Conservation (phyloP, 345 rosid species). For the Syzygium oleosum region DNA sequence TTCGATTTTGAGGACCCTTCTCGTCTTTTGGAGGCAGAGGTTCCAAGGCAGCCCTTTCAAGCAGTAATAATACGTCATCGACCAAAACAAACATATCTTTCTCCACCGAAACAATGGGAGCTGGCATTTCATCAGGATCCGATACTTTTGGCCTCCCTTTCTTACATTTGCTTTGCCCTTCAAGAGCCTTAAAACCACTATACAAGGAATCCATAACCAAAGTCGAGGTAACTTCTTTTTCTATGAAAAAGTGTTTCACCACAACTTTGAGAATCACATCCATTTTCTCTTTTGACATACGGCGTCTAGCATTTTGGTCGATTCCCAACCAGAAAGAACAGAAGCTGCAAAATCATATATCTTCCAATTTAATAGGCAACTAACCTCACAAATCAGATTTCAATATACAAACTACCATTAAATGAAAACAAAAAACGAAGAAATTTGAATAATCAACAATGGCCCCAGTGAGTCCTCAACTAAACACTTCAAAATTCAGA, state of each 20-base stretch:
- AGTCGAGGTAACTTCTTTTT: conserved; percentile 92
- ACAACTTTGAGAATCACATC: conserved; percentile 75
- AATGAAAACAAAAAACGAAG: background rate
- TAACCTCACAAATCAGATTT: background rate
- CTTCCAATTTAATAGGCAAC: background rate
- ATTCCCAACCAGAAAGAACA: conserved; percentile 77
- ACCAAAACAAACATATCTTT: conserved; percentile 73
- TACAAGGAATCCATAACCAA: conserved; percentile 98
- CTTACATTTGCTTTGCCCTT: conserved; percentile 63
- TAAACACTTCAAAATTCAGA: background rate
- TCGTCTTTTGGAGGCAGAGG: conserved; percentile 87
- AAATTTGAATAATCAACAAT: background rate
- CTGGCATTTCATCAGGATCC: conserved; percentile 59
- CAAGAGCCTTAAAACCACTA: conserved; percentile 94
- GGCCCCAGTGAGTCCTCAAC: background rate
- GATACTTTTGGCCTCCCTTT: conserved; percentile 42
- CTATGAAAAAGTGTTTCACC: conserved; percentile 83
- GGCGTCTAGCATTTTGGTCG: conserved; percentile 59
- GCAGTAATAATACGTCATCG: conserved; percentile 66
- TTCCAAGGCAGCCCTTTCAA: conserved; percentile 77
- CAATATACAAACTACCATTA: background rate
- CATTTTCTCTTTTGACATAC: conserved; percentile 76
- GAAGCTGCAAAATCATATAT: conserved; percentile 44
- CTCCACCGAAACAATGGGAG: conserved; percentile 67
- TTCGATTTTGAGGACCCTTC: conserved; percentile 73